These are phyloP conservation scores for Phytopythium helicoides DNA, from an alignment of 352 stramenopile genomes.

Conservation along the genomic window DNA sequence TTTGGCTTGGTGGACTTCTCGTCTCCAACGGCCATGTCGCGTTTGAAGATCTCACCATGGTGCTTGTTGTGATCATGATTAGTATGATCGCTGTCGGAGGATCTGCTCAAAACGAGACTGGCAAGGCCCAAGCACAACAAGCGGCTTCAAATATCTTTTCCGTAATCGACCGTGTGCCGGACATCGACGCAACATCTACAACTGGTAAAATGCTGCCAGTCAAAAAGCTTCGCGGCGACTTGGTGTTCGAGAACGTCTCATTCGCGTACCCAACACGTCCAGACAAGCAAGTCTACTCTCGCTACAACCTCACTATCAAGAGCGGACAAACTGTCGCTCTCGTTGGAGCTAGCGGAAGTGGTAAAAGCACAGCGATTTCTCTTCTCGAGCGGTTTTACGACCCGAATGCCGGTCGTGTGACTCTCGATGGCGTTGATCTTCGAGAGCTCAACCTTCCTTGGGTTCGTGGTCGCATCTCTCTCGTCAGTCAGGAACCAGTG, in stretches of 20 bases:
- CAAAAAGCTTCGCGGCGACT: constrained; percentile 36
- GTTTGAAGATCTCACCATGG: constrained; percentile 50
- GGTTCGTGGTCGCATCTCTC: constrained; percentile 33
- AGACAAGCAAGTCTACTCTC: constrained; percentile 68
- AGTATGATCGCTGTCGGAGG: constrained; percentile 50
- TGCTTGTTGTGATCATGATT: constrained; percentile 48
- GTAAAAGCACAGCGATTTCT: constrained; percentile 76
- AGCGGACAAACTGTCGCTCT: constrained; percentile 76
- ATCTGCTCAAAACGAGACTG: constrained; percentile 44
- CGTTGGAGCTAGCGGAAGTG: constrained; percentile 75
- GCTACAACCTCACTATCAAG: constrained; percentile 59
- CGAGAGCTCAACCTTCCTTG: constrained; percentile 41
- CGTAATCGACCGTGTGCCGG: constrained; percentile 66
- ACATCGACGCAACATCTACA: constrained; percentile 28
- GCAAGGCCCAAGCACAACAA: constrained; percentile 47
- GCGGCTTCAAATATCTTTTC: constrained; percentile 70
- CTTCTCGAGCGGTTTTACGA: constrained; percentile 84
- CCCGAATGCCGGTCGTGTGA: constrained; percentile 29
- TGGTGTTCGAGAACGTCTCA: constrained; percentile 79
- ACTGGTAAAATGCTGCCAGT: constrained; percentile 17
- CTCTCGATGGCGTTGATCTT: constrained; percentile 62
- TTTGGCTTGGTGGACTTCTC: constrained; percentile 50
- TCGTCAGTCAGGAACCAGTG: constrained; percentile 73
- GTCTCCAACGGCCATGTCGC: constrained; percentile 34
- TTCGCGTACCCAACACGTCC: constrained; percentile 91